These are phyloP conservation scores for Paxillus involutus DNA, from an alignment of 768 basidiomycete genomes.

Conservation along the genomic window DNA sequence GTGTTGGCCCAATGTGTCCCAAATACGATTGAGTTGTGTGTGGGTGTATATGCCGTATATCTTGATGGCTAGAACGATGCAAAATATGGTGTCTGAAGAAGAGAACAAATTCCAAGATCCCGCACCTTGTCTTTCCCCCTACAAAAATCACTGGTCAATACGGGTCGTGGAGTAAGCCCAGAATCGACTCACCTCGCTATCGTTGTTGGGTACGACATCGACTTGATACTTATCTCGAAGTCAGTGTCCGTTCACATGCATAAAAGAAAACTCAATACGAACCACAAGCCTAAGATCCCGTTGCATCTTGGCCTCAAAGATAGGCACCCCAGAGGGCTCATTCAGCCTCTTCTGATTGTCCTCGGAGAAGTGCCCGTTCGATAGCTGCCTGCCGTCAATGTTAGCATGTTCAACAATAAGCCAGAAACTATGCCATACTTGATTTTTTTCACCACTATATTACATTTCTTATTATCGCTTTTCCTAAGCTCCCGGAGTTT, in stretches of 20 bases:
- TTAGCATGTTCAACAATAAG: not conserved
- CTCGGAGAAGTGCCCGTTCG: slow-evolving; percentile 65
- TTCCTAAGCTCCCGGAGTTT: slow-evolving; percentile 49
- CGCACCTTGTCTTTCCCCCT: slow-evolving; percentile 43
- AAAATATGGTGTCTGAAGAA: not conserved
- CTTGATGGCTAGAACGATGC: slow-evolving; percentile 36
- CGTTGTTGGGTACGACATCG: slow-evolving; percentile 43
- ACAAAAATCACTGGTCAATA: slow-evolving; percentile 7
- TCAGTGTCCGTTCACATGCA: not conserved
- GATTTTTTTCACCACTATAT: slow-evolving; percentile 66
- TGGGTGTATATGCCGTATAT: slow-evolving; percentile 54
- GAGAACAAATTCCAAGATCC: not conserved
- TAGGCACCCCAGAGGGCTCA: slow-evolving; percentile 47
- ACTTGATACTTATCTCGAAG: slow-evolving; percentile 42
- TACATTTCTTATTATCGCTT: slow-evolving; percentile 46
- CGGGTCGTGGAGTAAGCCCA: not conserved
- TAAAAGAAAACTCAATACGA: slow-evolving; percentile 12
- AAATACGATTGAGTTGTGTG: slow-evolving; percentile 45
- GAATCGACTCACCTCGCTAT: slow-evolving; percentile 23
- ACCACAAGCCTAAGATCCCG: slow-evolving; percentile 51
- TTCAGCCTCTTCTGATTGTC: slow-evolving; percentile 66
- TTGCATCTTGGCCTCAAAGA: slow-evolving; percentile 71
- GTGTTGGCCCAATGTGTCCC: slow-evolving; percentile 46
- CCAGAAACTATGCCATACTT: slow-evolving; percentile 38
- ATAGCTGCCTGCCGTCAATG: slow-evolving; percentile 52